A percentile compares a stretch with the other conserved stretches of the same genome.
These are phyloP conservation scores for Cyclospora cayetanensis DNA, from an alignment of 169 alveolate genomes.

Conservation along the genomic window DNA sequence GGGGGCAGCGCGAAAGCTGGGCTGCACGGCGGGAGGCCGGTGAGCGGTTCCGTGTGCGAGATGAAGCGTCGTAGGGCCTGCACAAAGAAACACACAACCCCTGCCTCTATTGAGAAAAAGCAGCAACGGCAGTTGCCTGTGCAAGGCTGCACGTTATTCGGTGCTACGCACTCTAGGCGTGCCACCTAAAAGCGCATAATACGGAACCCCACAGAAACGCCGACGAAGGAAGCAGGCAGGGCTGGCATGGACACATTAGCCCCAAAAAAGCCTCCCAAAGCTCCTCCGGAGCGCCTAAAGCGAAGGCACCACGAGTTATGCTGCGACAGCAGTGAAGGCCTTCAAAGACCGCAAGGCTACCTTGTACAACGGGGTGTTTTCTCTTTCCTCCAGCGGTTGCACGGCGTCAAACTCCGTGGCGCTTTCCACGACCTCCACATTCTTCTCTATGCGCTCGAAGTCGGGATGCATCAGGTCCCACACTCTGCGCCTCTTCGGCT, in stretches of 20 bases:
- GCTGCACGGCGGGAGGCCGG: slow-evolving; percentile 16
- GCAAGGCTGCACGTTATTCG: too few species aligned
- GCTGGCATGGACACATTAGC: too few species aligned
- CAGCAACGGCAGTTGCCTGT: slow-evolving; percentile 1
- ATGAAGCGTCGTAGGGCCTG: slow-evolving; percentile 3
- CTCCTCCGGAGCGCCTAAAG: too few species aligned
- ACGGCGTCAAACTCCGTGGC: slow-evolving; percentile 22
- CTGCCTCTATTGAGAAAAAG: not conserved
- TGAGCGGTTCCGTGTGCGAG: not conserved
- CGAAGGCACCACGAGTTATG: too few species aligned
- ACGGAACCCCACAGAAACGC: too few species aligned
- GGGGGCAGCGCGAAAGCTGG: not conserved
- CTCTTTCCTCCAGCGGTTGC: not conserved
- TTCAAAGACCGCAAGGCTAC: too few species aligned
- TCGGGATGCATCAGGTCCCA: slow-evolving; percentile 48
- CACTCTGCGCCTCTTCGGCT: slow-evolving; percentile 1
- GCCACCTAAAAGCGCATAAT: too few species aligned
- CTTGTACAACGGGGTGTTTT: not conserved
- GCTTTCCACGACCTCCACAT: slow-evolving; percentile 14
- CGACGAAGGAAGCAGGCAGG: too few species aligned
- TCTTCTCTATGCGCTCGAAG: slow-evolving; percentile 8
- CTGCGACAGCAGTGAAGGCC: too few species aligned
- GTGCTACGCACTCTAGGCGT: too few species aligned
- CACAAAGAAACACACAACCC: too few species aligned
- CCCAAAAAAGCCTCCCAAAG: too few species aligned